Base-by-base conservation (phyloP, 768 basidiomycete species). In the Boletales sp. region DNA sequence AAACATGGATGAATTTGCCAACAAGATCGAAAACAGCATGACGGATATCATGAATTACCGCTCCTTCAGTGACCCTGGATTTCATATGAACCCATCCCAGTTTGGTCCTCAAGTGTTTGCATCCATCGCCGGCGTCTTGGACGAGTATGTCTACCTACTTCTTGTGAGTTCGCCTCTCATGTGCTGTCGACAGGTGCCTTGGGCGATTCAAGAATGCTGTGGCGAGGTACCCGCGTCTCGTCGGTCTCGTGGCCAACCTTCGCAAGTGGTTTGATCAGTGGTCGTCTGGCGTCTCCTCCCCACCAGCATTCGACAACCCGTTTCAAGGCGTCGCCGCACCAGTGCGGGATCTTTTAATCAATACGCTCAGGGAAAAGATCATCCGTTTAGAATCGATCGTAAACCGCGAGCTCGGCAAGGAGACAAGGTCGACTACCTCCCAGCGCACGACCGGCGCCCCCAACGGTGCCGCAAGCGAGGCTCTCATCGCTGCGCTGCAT, bases 161-260 rank as follows among this genome's bases (percentile, higher is more conserved):
- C 1, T 44, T 52, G 9, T 48, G 61, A 59, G 66, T 46, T n/a
- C 59, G 42, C 15, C 46, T 21, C 21, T 50, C 14, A 61, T 11
- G 5, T 35, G 12, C 12, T 12, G n/a, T 28, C 31, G 21, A 2
- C 31, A 21, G 84, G 54, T 80, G 71, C 44, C 57, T 85, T 8
- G 72, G 71, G 5, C 81, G 82, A 3, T 85, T 84, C 67, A 82
- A 83, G 62, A 76, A 79, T 39, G 75, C 76, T 0, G 64, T 78
- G 10, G 65, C 70, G 2, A 73, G 65, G 21, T 72, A 80, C 50
- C 80, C 80, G 0, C 61, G 68, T 21, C 62, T 86, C 2, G 57
- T 57, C 0, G 50, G 60, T 2, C 58, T 81, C 17, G 73, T 82
- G 5, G 57, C 64, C 6, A 69, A 71, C 32, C 68, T 86, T 41